Conservation (phyloP, 208 protist species). For the Leishmania amazonensis region DNA sequence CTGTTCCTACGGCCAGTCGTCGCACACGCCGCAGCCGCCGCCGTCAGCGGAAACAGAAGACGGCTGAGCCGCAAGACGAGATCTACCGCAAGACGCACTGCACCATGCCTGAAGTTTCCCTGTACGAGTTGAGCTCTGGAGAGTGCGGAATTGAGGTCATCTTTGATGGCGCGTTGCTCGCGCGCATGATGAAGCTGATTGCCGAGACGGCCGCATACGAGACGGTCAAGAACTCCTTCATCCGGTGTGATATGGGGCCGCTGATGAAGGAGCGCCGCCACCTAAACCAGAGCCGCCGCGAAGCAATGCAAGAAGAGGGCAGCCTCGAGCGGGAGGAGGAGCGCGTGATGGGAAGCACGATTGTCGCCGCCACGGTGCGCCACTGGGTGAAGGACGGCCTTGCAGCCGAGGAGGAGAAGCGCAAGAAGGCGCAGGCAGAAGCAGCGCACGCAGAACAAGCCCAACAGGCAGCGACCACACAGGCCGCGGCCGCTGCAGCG, state of each 20-base stretch:
- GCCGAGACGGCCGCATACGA: conserved; percentile 72
- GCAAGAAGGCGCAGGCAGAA: conserved; percentile 17
- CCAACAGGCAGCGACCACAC: not conserved
- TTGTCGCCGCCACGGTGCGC: conserved; percentile 46
- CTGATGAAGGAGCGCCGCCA: conserved; percentile 80
- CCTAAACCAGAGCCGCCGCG: conserved; percentile 47
- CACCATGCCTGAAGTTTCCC: conserved; percentile 26
- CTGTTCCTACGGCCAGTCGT: conserved; percentile 21
- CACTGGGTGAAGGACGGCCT: conserved; percentile 59
- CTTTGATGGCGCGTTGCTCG: conserved; percentile 64
- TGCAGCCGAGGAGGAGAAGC: conserved; percentile 37
- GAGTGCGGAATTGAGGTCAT: conserved; percentile 68
- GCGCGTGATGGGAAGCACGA: conserved; percentile 56
- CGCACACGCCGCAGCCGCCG: conserved; percentile 42
- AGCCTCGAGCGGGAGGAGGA: conserved; percentile 67
- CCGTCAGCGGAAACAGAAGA: conserved; percentile 44
- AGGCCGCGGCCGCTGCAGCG: not conserved
- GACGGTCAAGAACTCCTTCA: conserved; percentile 65
- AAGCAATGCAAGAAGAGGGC: conserved; percentile 59
- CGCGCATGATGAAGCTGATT: conserved; percentile 77
- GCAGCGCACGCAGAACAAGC: conserved; percentile 6
- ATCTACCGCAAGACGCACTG: conserved; percentile 53
- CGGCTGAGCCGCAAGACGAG: conserved; percentile 47
- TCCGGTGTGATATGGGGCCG: conserved; percentile 77
- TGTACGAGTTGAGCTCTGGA: conserved; percentile 47